Base-by-base conservation (phyloP, 148 eudicot genomes). In the Camellia sinensis region DNA sequence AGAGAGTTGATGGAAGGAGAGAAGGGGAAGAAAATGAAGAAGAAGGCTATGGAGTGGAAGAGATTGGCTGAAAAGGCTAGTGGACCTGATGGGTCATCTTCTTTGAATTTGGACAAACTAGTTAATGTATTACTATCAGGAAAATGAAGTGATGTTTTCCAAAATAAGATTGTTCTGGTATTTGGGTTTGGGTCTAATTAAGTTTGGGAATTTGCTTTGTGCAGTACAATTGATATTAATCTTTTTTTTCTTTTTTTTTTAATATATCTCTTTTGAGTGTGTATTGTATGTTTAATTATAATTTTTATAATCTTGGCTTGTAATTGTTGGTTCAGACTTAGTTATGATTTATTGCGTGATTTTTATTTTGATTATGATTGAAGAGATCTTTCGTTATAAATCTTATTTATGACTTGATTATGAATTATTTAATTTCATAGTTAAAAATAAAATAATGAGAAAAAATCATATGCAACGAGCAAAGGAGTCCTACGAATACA, bases 1-100 rank as follows among this genome's bases (percentile, higher is more conserved):
- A 69, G 43, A 45, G 81, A 79, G 13, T 15, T 79, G 5, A 56
- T 69, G 66, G 81, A 59, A 1, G 81, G 81, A 22, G 75, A 79
- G 4, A 67, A 67, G 29, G 74, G 80, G 68, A 67, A 54, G 74
- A 41, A 68, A 68, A 67, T 67, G 80, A 78, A 67, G 61, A 68
- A 78, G 5, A 2, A 2, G 53, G 80, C 80, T 67, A 53, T 56
- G 50, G 53, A 79, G 65, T 79, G 81, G 75, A 79, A 79, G 41
- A 46, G 9, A 56, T 14, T 56, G 46, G 81, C 67, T 22, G 56
- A 56, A 44, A 54, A 79, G 75, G 75, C 81, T 10, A 19, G 75
- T 0, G 4, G 9, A 5, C 54, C 75, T 11, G 19, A 21, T 57
- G 81, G 81, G 7, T 79, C 81, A n/a, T 79, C 75, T 41, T 79